Base-by-base conservation (phyloP, 2,329 filamentous ascomycete genomes). In the Aspergillus tanneri region DNA sequence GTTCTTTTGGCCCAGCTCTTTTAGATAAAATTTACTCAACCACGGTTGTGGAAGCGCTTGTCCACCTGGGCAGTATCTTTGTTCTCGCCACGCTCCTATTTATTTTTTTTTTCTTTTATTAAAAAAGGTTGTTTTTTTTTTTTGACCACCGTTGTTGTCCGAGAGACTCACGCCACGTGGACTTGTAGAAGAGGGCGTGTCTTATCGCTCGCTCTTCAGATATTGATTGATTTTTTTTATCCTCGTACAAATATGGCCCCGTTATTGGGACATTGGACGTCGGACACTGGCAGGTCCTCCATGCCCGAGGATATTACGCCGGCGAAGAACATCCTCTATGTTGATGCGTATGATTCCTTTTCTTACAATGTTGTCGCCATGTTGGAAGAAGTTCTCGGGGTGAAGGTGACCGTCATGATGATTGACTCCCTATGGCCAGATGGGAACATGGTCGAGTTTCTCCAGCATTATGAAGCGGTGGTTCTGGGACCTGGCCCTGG, bases 261-360 rank as follows among this genome's bases (percentile, higher is more conserved):
- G n/a, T 50, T 67, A 47, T 54, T 67, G 41, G 64, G 59, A 8
- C 54, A 46, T 48, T 64, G 58, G 61, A 53, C n/a, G n/a, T n/a
- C n/a, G n/a, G n/a, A n/a, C n/a, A n/a, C n/a, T n/a, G 35, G 42
- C 14, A 34, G 34, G 36, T 42, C 47, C 10, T 43, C 25, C 8
- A 23, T 30, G 16, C 19, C 43, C n/a, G 14, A 25, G 14, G 27
- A 38, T 35, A n/a, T 25, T 3, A 10, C 23, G 2, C 21, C 41
- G 22, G 53, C 19, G 36, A 65, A 60, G 42, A 64, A 57, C 51
- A 86, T 97, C 53, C 82, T 97, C 54, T 96, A 95, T 72, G 78
- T 99, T 58, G 93, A 97, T 69, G 91, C 92, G 53, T 95, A 95
- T 71, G 93, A 99, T 74, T 96, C 91, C 34, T 99, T 96, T 72